Percentiles rank a stretch among this genome's conserved stretches.
phyloP scores from a whole-genome alignment of 2,329 filamentous ascomycete genomes.

The Pleurostoma richardsiae region DNA sequence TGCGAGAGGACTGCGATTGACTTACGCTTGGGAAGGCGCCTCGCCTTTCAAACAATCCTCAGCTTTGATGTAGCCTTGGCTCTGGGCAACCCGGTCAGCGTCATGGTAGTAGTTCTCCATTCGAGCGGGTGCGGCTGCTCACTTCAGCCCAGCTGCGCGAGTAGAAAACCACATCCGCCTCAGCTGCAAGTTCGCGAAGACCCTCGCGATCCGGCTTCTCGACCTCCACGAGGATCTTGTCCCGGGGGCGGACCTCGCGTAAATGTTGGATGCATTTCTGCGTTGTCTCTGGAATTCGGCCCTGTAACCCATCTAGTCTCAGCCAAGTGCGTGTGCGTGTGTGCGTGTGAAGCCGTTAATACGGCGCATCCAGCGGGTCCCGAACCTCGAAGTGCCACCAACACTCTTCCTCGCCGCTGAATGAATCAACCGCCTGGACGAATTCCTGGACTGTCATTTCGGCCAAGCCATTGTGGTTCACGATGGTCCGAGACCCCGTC shows the following conservation, averaged over 20 bases:
- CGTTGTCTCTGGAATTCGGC: slow-evolving; percentile 58
- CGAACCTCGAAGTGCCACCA: slow-evolving; percentile 73
- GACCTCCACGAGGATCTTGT: slow-evolving; percentile 62
- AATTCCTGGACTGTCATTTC: slow-evolving; percentile 67
- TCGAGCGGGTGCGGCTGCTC: slow-evolving; percentile 18
- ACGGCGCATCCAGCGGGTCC: background rate
- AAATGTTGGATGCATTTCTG: slow-evolving; percentile 54
- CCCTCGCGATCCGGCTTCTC: slow-evolving; percentile 63
- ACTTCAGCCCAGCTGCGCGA: slow-evolving; percentile 68
- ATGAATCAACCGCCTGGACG: slow-evolving; percentile 27
- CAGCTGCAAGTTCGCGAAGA: slow-evolving; percentile 51
- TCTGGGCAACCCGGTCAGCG: slow-evolving; percentile 11
- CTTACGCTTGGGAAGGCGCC: slow-evolving; percentile 38
- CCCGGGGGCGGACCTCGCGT: slow-evolving; percentile 34
- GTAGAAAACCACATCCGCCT: slow-evolving; percentile 70
- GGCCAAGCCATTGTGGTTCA: slow-evolving; percentile 63
- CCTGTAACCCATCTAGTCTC: slow-evolving; percentile 31
- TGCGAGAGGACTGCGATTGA: slow-evolving; percentile 1
- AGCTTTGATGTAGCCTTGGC: slow-evolving; percentile 27
- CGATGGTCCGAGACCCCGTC: slow-evolving; percentile 61
- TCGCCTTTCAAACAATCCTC: slow-evolving; percentile 46
- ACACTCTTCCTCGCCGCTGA: slow-evolving; percentile 28
- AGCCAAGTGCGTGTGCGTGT: background rate
- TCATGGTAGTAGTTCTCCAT: background rate
- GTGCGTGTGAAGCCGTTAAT: background rate